Percentiles rank a stretch among this genome's conserved stretches.
phyloP scores from a whole-genome alignment of 768 basidiomycete genomes.

The Ramaria sp. region DNA sequence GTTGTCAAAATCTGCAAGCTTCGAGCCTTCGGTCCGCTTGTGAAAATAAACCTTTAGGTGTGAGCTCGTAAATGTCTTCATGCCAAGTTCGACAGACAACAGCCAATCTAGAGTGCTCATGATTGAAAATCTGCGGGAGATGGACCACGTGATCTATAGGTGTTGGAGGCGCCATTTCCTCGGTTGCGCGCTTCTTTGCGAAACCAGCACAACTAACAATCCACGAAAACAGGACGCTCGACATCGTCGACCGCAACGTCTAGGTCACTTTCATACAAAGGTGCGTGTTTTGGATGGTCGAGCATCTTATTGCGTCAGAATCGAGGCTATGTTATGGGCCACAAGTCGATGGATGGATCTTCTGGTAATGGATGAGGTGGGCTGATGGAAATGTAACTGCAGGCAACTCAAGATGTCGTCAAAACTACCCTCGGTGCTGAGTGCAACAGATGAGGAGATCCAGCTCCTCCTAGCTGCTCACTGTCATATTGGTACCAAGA shows the following conservation, averaged over 20 bases:
- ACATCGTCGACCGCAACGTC: conserved; percentile 4
- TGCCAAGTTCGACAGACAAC: no score
- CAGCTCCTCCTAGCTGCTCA: conserved; percentile 91
- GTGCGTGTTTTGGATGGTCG: conserved; percentile 1
- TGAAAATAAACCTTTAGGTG: no score
- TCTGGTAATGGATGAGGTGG: not conserved
- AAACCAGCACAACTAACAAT: conserved; percentile 1
- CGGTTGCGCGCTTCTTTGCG: conserved; percentile 3
- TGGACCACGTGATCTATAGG: not conserved
- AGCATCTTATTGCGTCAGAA: not conserved
- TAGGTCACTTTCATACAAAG: conserved; percentile 4
- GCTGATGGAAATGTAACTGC: not conserved
- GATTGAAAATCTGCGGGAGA: not conserved
- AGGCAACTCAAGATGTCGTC: conserved; percentile 43
- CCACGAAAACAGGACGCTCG: conserved; percentile 6
- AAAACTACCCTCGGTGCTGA: conserved; percentile 89
- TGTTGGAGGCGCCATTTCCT: not conserved
- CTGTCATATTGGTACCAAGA: conserved; percentile 96
- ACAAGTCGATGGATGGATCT: conserved; percentile 6
- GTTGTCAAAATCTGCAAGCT: no score
- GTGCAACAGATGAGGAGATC: conserved; percentile 96
- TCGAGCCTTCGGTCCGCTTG: no score
- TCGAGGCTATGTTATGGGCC: not conserved
- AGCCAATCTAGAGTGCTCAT: no score
- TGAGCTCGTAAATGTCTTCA: no score